Evolutionary conservation across 805 yeast species (phyloP).

Genomic region (Sungouiella thailandica): DNA sequence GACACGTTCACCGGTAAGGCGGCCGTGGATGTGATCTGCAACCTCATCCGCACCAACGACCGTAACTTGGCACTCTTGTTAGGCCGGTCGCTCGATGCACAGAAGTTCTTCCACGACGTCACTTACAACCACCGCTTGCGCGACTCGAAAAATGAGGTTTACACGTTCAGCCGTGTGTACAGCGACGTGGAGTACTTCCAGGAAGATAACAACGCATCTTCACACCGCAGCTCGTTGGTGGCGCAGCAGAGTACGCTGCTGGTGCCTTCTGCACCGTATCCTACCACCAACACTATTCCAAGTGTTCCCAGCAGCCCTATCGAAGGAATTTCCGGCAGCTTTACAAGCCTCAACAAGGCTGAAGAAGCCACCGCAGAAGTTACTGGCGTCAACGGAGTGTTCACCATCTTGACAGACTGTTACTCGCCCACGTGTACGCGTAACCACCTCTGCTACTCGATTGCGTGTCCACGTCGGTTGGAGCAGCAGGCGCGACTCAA

Average conservation of each 20-base stretch:
- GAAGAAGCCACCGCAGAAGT: conserved; percentile 15
- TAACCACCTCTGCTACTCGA: conserved; percentile 83
- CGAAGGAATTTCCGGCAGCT: conserved; percentile 11
- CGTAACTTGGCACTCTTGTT: conserved; percentile 82
- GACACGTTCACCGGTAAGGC: conserved; percentile 92
- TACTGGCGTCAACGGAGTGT: conserved; percentile 77
- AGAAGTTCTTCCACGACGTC: conserved; percentile 90
- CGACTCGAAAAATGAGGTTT: conserved; percentile 83
- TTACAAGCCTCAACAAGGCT: conserved; percentile 12
- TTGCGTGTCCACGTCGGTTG: conserved; percentile 91
- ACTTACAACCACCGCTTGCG: conserved; percentile 90
- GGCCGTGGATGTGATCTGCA: conserved; percentile 87
- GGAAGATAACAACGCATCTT: conserved; percentile 19
- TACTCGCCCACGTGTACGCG: conserved; percentile 95
- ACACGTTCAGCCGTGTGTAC: conserved; percentile 66
- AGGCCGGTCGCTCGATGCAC: conserved; percentile 92
- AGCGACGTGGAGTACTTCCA: conserved; percentile 41
- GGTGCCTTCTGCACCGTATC: conserved; percentile 16
- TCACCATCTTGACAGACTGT: conserved; percentile 88
- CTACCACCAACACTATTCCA: conserved; percentile 14
- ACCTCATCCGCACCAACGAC: conserved; percentile 84
- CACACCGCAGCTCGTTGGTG: conserved; percentile 29
- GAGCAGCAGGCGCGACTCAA: conserved; percentile 94
- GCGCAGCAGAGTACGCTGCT: conserved; percentile 13
- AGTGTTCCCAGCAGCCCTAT: conserved; percentile 14